Evolutionary conservation across 108 stramenopile species (phyloP).

Genomic region (Stephanodiscus minutulus): DNA sequence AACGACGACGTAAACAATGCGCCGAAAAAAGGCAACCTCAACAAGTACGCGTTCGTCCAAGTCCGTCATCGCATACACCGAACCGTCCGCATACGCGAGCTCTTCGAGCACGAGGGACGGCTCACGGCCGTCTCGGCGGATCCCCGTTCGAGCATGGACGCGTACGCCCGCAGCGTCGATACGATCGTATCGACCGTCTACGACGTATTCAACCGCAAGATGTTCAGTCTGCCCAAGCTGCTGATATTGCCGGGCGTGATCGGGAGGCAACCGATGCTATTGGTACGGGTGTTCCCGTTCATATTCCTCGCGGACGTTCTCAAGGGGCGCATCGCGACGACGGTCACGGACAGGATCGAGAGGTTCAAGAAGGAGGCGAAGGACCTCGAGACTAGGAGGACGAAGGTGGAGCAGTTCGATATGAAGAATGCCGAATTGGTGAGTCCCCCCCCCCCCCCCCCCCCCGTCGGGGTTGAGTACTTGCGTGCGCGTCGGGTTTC

Average conservation of each 20-base stretch:
- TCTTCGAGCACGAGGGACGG: constrained; percentile 79
- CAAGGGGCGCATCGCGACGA: constrained; percentile 69
- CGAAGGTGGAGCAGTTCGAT: constrained; percentile 87
- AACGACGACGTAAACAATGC: no score
- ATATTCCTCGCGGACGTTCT: constrained; percentile 76
- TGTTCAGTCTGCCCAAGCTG: constrained; percentile 86
- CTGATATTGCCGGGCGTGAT: constrained; percentile 81
- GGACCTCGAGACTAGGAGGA: constrained; percentile 58
- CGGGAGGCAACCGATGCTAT: constrained; percentile 64
- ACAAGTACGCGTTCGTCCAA: constrained; percentile 78
- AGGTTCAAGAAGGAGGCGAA: constrained; percentile 69
- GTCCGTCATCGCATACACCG: constrained; percentile 81
- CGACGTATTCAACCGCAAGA: constrained; percentile 82
- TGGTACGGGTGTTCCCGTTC: constrained; percentile 81
- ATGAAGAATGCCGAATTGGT: constrained; percentile 88
- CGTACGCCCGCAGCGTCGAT: constrained; percentile 73
- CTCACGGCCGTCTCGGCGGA: constrained; percentile 76
- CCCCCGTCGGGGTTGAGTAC: no score
- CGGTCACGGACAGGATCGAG: constrained; percentile 75
- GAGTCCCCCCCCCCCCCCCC: no score
- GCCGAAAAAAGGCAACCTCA: constrained; percentile 53
- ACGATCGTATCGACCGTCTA: constrained; percentile 66
- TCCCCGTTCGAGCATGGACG: constrained; percentile 64
- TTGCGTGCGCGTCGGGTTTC: no score
- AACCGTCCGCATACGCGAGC: constrained; percentile 72